Percentiles rank a stretch among this genome's conserved stretches.
Evolutionary conservation across 179 eudicot species (phyloP).

Genomic region (Carnegiea gigantea): DNA sequence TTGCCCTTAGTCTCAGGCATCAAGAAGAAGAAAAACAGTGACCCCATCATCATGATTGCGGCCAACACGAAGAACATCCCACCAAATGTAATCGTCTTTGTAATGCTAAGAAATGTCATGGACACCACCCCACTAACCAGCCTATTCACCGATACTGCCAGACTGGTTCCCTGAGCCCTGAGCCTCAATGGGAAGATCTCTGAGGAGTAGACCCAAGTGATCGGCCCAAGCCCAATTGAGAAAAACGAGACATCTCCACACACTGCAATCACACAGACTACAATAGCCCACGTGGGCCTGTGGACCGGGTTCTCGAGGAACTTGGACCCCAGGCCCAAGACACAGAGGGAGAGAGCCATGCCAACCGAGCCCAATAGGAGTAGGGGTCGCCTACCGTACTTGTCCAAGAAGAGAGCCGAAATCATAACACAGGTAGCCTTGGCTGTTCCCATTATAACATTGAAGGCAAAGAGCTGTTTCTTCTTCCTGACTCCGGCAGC

Average conservation of each 20-base stretch:
- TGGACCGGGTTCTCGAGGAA: conserved; percentile 44
- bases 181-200: conserved; percentile 79
- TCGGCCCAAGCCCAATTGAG: conserved; percentile 90
- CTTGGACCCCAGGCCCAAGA: conserved; percentile 71
- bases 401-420: conserved; percentile 73
- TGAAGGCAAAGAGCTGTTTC: conserved; percentile 56
- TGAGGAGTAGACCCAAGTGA: conserved; percentile 93
- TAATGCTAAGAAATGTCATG: conserved; percentile 66
- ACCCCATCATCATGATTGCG: conserved; percentile 60
- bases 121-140: conserved; percentile 80
- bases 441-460: conserved; percentile 73
- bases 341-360: conserved; percentile 52
- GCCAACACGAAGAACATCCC: conserved; percentile 66
- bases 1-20: conserved; percentile 85
- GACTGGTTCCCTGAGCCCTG: conserved; percentile 75
- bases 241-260: conserved; percentile 88
- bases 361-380: conserved; percentile 64
- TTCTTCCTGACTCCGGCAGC: conserved; percentile 65
- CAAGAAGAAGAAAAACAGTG: conserved; percentile 60
- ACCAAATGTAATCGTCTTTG: conserved; percentile 61
- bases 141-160: conserved; percentile 81
- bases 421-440: conserved; percentile 66
- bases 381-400: conserved; percentile 71
- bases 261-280: conserved; percentile 55
- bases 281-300: conserved; percentile 77